Conservation (phyloP, 2,329 filamentous ascomycete species). For the Neospermospora avenae region DNA sequence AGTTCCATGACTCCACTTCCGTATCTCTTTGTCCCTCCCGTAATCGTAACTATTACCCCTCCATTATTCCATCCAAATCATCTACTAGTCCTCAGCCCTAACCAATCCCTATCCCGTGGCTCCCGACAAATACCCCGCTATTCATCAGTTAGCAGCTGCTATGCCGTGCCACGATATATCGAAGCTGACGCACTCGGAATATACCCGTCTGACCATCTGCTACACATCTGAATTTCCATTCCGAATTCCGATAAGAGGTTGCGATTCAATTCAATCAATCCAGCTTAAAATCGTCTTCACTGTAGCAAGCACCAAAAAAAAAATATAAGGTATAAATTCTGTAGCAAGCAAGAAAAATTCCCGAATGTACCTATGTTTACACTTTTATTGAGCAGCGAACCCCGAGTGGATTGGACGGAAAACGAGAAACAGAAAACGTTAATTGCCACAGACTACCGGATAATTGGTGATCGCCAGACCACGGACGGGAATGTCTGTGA, state of each 20-base stretch:
- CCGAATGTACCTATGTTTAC: too few species aligned
- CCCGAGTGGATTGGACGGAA: neutral
- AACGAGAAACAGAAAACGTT: neutral
- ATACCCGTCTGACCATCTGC: conserved; percentile 1
- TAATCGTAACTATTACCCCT: neutral
- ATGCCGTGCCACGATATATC: neutral
- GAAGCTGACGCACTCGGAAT: conserved; percentile 2
- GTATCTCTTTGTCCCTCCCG: neutral
- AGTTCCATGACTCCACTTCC: neutral
- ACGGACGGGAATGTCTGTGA: neutral
- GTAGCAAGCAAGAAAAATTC: neutral
- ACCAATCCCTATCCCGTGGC: neutral
- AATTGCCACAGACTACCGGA: neutral
- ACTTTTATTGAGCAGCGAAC: too few species aligned
- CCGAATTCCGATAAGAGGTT: neutral
- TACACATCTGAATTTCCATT: neutral
- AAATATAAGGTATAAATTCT: neutral
- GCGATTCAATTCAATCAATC: neutral
- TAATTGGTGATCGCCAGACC: conserved; percentile 1
- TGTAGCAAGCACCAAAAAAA: neutral
- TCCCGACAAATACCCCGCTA: neutral
- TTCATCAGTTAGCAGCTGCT: neutral
- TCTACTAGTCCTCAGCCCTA: neutral
- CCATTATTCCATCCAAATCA: neutral
- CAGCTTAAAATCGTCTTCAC: neutral